Evolutionary conservation across 306 rosid species (phyloP).

Genomic region (Cicer yamashitae): DNA sequence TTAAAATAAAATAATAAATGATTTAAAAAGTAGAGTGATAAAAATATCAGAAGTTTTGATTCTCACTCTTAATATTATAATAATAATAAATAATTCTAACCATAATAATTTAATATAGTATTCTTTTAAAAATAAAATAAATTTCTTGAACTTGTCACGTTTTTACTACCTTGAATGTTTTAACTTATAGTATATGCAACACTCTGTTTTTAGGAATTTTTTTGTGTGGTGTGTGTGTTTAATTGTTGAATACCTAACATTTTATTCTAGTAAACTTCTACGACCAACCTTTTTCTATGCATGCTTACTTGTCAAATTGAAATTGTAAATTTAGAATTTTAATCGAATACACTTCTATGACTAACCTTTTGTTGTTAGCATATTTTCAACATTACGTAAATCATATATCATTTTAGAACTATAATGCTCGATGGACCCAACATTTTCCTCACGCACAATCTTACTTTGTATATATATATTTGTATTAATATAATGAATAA

Average conservation of each 20-base stretch:
- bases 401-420: constrained; percentile 11
- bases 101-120: too few species aligned
- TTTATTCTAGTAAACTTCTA: neutral
- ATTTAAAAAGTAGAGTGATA: too few species aligned
- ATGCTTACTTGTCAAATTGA: constrained; percentile 46
- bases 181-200: neutral
- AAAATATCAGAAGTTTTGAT: too few species aligned
- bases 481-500: neutral
- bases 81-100: too few species aligned
- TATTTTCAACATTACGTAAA: constrained; percentile 1
- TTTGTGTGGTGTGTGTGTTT: neutral
- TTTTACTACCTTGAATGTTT: too few species aligned
- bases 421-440: constrained; percentile 5
- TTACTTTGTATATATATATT: neutral
- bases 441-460: neutral
- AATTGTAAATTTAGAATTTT: constrained; percentile 34
- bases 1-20: too few species aligned
- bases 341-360: constrained; percentile 35
- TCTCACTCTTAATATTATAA: too few species aligned
- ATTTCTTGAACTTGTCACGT: too few species aligned
- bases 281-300: neutral
- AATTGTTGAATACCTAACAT: neutral
- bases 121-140: too few species aligned
- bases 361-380: neutral
- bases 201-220: neutral